Evolutionary conservation across 2,329 filamentous ascomycete genomes (phyloP), one percentile per base, ranked within the genome.

Genomic region (Daldinia sp.): DNA sequence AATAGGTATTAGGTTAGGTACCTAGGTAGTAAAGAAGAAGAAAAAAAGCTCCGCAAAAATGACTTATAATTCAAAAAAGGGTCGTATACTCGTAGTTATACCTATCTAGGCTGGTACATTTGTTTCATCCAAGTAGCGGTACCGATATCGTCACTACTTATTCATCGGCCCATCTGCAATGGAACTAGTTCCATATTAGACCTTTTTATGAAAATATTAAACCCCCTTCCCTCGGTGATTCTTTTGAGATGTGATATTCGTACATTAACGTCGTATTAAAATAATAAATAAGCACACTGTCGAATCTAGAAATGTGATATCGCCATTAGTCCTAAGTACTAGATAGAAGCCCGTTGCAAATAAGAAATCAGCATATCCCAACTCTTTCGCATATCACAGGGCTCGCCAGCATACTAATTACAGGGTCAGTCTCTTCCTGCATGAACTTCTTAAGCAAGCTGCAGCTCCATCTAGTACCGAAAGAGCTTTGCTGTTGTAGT

Each of bases 231-330:
- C 59, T 63, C 62, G 65, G 59, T 66, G 55, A 61, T 68, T 63
- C 56, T 57, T 66, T 63, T 61, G 45, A 68, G 62, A 61, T 66
- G 54, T 68, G 65, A 68, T 68, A 54, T 58, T 63, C 65, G 57
- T 27, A 66, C 63, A 63, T 61, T 53, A 68, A 63, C 56, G 63
- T 68, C 49, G 59, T 53, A 68, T 65, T 54, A 50, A 19, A 47
- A 58, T 51, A 52, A 58, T 51, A 27, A 47, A 47, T 54, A 57
- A 60, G 27, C 52, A 61, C 43, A 21, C 32, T 63, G 32, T 47
- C 29, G 15, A 61, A 43, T 48, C 49, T 41, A 54, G 30, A 61
- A 32, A 63, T 58, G 62, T 63, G 59, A 65, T 63, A 65, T 58
- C 56, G 30, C 23, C 54, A 15, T 50, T 56, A 56, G 59, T 30